Conservation (phyloP, 129 eudicot genomes). For the Saussurea involucrata region DNA sequence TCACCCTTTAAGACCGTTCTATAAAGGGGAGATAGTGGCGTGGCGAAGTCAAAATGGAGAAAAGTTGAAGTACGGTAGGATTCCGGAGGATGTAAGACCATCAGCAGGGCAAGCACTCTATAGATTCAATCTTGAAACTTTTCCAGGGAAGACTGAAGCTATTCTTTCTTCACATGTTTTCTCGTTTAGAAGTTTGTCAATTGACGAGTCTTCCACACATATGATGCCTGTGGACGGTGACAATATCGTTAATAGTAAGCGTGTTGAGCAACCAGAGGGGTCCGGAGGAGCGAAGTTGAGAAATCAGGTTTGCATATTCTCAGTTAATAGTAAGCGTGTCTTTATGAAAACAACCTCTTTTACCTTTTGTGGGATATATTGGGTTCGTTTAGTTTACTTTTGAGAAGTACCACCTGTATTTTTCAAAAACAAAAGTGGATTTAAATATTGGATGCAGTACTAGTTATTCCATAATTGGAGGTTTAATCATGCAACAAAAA, state of each 20-base stretch:
- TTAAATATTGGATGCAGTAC: not conserved
- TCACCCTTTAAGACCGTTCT: constrained; percentile 95
- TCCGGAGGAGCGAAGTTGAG: constrained; percentile 36
- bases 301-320: constrained; percentile 60
- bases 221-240: constrained; percentile 26
- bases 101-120: constrained; percentile 96
- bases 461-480: not conserved
- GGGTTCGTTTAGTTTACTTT: no score
- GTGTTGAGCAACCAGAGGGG: constrained; percentile 42
- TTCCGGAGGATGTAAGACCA: constrained; percentile 85
- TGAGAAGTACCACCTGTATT: not conserved
- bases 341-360: no score
- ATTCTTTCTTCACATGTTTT: constrained; percentile 89
- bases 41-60: constrained; percentile 95
- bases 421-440: not conserved
- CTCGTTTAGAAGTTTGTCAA: constrained; percentile 74
- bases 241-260: constrained; percentile 26
- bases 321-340: no score
- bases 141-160: constrained; percentile 63
- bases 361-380: not conserved
- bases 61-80: constrained; percentile 90
- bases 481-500: not conserved
- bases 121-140: constrained; percentile 70
- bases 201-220: constrained; percentile 51
- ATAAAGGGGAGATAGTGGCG: constrained; percentile 91